Evolutionary conservation across 2,329 filamentous ascomycete genomes (phyloP).

Genomic region (Penicillium sp.): DNA sequence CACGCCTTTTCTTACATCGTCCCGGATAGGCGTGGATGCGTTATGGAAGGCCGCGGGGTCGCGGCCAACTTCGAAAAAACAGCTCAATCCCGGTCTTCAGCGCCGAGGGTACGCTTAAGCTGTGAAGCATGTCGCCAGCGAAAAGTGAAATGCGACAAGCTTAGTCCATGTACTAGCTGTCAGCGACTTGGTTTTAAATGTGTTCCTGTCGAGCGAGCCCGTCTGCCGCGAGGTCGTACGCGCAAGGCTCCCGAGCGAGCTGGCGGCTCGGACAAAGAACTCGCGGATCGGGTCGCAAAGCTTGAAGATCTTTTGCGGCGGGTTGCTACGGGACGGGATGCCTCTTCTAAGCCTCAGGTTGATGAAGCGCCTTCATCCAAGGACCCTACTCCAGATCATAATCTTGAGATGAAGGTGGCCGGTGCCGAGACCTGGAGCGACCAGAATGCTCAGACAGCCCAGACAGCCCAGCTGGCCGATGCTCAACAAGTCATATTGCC

Average conservation of each 20-base stretch:
- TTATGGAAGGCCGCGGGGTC: slow-evolving; percentile 15
- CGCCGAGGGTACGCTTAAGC: slow-evolving; percentile 26
- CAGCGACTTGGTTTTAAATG: slow-evolving; percentile 24
- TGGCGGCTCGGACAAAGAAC: slow-evolving; percentile 13
- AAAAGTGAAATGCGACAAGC: slow-evolving; percentile 37
- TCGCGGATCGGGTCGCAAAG: slow-evolving; percentile 25
- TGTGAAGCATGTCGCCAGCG: slow-evolving; percentile 34
- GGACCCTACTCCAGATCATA: background rate
- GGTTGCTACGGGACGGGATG: slow-evolving; percentile 16
- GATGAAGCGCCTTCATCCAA: background rate
- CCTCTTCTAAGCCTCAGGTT: background rate
- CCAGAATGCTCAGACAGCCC: background rate
- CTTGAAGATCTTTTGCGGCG: slow-evolving; percentile 24
- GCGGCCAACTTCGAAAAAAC: slow-evolving; percentile 6
- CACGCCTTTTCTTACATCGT: background rate
- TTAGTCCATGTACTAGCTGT: slow-evolving; percentile 33
- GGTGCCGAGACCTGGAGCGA: slow-evolving; percentile 8
- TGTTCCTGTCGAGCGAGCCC: slow-evolving; percentile 32
- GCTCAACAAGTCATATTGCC: background rate
- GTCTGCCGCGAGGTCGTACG: slow-evolving; percentile 33
- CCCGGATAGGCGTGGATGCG: background rate
- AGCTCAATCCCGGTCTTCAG: slow-evolving; percentile 14
- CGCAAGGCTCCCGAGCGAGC: slow-evolving; percentile 15
- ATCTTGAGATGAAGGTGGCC: slow-evolving; percentile 1
- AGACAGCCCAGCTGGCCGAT: background rate